Percentiles rank a stretch among this genome's conserved stretches.
phyloP scores from a whole-genome alignment of 805 yeast genomes.

The Brettanomyces sp. region DNA sequence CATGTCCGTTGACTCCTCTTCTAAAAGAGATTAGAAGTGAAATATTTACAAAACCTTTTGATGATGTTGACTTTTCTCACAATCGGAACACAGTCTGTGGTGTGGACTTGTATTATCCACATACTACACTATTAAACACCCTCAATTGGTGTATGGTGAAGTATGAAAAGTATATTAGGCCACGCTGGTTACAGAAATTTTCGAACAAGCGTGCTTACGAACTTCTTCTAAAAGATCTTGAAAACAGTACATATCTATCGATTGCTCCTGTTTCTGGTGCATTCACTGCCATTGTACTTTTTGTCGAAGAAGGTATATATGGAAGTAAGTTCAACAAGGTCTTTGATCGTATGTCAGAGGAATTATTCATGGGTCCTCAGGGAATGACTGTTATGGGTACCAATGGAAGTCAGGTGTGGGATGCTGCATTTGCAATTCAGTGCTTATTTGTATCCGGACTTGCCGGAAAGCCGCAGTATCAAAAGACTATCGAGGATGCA shows the following conservation, averaged over 20 bases:
- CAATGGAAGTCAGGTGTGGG: conserved; percentile 97
- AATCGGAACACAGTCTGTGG: conserved; percentile 85
- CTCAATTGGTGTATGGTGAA: conserved; percentile 50
- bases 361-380: conserved; percentile 73
- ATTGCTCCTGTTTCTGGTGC: conserved; percentile 94
- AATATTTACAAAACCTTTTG: conserved; percentile 62
- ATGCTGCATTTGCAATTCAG: conserved; percentile 83
- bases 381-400: conserved; percentile 96
- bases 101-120: conserved; percentile 91
- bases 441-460: conserved; percentile 72
- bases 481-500: conserved; percentile 51
- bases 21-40: conserved; percentile 63
- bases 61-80: conserved; percentile 52
- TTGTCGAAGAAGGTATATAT: conserved; percentile 57
- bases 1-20: conserved; percentile 56
- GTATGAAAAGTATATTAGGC: conserved; percentile 70
- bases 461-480: conserved; percentile 59
- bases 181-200: conserved; percentile 54
- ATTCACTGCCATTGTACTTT: conserved; percentile 67
- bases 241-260: conserved; percentile 71
- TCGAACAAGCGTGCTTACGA: conserved; percentile 48
- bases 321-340: conserved; percentile 52
- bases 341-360: conserved; percentile 59
- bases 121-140: conserved; percentile 53
- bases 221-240: conserved; percentile 61